These are phyloP conservation scores for Quercus ilex DNA, from an alignment of 306 rosid species.

Conservation along the genomic window DNA sequence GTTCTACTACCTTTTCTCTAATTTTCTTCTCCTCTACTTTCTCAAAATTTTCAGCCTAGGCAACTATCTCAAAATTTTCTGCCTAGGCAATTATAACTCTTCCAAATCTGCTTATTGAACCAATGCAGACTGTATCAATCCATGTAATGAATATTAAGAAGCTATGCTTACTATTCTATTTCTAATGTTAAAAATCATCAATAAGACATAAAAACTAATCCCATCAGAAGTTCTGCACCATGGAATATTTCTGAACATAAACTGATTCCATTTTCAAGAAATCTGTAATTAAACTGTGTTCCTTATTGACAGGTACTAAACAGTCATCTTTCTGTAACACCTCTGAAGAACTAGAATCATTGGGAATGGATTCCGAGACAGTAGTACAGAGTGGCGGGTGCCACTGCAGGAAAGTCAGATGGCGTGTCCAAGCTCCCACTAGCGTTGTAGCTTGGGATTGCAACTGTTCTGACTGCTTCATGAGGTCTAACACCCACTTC, in stretches of 20 bases:
- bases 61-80: not conserved
- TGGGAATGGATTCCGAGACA: constrained; percentile 52
- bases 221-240: not conserved
- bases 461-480: constrained; percentile 72
- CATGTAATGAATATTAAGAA: not conserved
- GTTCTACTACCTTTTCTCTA: not conserved
- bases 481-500: constrained; percentile 67
- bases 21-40: not conserved
- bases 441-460: constrained; percentile 76
- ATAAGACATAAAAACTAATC: not conserved
- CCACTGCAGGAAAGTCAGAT: constrained; percentile 77
- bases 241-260: not conserved
- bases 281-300: not conserved
- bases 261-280: not conserved
- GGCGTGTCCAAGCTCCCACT: constrained; percentile 61
- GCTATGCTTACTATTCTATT: not conserved
- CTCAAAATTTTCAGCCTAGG: not conserved
- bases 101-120: not conserved
- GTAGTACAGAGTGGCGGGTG: constrained; percentile 79
- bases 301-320: not conserved
- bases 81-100: not conserved
- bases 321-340: not conserved
- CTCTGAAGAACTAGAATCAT: constrained; percentile 4
- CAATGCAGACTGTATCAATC: not conserved
- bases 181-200: not conserved